phyloP scores from a whole-genome alignment of 176 grass and related monocot genomes.

The Phragmites australis region DNA sequence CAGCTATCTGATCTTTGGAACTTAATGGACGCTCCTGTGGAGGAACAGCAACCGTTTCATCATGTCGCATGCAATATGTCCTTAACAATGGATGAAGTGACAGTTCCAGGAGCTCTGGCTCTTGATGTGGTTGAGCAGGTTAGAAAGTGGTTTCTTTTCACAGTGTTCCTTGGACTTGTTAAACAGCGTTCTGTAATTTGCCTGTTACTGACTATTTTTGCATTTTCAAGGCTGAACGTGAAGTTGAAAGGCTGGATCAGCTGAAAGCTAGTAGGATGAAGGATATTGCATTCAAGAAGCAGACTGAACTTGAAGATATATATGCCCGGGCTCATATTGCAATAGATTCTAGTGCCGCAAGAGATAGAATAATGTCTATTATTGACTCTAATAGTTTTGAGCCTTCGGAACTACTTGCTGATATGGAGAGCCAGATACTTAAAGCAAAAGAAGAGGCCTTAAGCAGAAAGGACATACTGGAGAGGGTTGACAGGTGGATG shows the following conservation, averaged over 20 bases:
- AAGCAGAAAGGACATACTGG: slow-evolving; percentile 91
- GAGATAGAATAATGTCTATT: slow-evolving; percentile 75
- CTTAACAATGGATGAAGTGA: slow-evolving; percentile 73
- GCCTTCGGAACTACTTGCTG: slow-evolving; percentile 73
- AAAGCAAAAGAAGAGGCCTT: slow-evolving; percentile 84
- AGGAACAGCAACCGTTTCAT: slow-evolving; percentile 60
- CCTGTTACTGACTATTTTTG: slow-evolving; percentile 14
- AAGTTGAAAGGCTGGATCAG: slow-evolving; percentile 90
- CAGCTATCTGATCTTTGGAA: slow-evolving; percentile 90
- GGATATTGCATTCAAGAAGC: slow-evolving; percentile 90
- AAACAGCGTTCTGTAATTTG: background rate
- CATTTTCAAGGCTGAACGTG: slow-evolving; percentile 57
- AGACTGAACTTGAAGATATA: slow-evolving; percentile 89
- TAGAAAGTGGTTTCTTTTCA: slow-evolving; percentile 37
- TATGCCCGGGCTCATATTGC: slow-evolving; percentile 72
- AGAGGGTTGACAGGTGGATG: slow-evolving; percentile 90
- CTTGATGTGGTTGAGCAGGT: slow-evolving; percentile 83
- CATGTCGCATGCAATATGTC: slow-evolving; percentile 75
- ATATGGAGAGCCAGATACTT: slow-evolving; percentile 84
- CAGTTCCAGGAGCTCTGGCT: slow-evolving; percentile 65
- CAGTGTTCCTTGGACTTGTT: background rate
- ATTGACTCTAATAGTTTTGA: slow-evolving; percentile 77
- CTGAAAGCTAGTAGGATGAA: slow-evolving; percentile 92
- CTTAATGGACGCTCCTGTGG: slow-evolving; percentile 74
- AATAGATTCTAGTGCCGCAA: slow-evolving; percentile 59